Evolutionary conservation across 495 filamentous ascomycete genomes (phyloP), one percentile per base, ranked within the genome.

Genomic region (Talaromyces nanjingensis): DNA sequence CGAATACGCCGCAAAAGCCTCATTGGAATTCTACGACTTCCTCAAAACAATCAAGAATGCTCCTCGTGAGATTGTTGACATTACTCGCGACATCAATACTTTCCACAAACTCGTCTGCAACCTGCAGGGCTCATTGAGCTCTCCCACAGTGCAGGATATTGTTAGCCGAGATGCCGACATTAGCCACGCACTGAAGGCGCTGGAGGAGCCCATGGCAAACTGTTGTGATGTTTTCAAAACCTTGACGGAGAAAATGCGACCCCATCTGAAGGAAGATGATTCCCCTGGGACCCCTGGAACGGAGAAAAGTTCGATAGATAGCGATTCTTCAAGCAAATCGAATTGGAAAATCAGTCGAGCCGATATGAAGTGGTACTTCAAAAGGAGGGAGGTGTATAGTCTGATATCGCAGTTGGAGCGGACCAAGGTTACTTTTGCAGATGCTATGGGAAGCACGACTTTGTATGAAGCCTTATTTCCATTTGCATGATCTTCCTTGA

Each of bases 101-200:
- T 63, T 63, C 45, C 7, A 63, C 25, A 54, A 22, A 31, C 39
- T 63, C 4, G 60, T 63, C 18, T 53, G 60, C 22, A 63, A 63
- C 53, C 42, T 63, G 4, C 12, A 52, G 9, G 20, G 18, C 60
- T 53, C 60, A 22, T 18, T 63, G 9, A 27, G 14, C n/a, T 29
- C 60, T 11, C 22, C 8, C 16, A 24, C 2, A 6, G 42, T 63
- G 45, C n/a, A 18, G 8, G 39, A 25, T 14, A 54, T 63, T 31
- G 47, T 63, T 52, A 16, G 53, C 9, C 9, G 14, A 18, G 60
- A 63, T 34, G 22, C 31, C 16, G 42, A 54, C n/a, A 47, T 62
- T 11, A 62, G 34, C 59, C 45, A 62, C 16, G 11, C 59, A 25
- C 16, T 62, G 8, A 4, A 45, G 3, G 24, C 31, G 22, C 37